Base-by-base conservation (phyloP, 345 rosid species). In the Turritis glabra region DNA sequence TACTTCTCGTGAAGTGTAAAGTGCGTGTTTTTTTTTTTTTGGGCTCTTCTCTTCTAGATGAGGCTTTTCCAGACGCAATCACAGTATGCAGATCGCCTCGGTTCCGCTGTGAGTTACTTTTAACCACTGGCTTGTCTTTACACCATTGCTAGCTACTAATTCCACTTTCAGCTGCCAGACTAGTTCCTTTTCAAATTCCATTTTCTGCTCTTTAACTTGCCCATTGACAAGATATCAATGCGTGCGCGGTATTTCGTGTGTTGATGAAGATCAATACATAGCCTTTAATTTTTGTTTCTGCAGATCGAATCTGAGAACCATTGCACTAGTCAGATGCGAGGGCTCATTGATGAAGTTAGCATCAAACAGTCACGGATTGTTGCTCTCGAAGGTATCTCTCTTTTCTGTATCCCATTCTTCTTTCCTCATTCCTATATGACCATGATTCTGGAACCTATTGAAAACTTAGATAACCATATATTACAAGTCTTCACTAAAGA, bases 291-390 rank as follows among this genome's bases (percentile, higher is more conserved):
- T n/a, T n/a, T n/a, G n/a, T n/a, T n/a, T 46, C 52, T 18, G 65
- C 78, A 94, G 96, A 71, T 95, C 73, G 98, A 95, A 69, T 83
- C 97, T 0, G 97, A 95, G 81, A 87, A 77, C 74, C 90, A 82
- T 60, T 92, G 97, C 68, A 83, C 96, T 3, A 84, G 85, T 80
- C 92, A 92, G 86, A 81, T 80, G 89, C 84, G 87, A 37, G 55
- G 83, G 8, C 83, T 95, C 8, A 89, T 89, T 38, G 98, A 95
- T 80, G 91, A 92, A 80, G 89, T 89, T 15, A 90, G 97, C 81
- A 76, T 69, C 17, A 94, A 87, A 65, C 98, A 90, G 63, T 84
- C 86, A 1, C 82, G 69, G n/a, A 88, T 95, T 81, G 81, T 95
- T 50, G 79, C 87, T 38, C 85, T 95, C 7, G 84, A 92, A 89